A percentile compares a stretch with the other conserved stretches of the same genome.
These are phyloP conservation scores for Dillenia suffruticosa DNA, from an alignment of 164 flowering plant species.

Conservation along the genomic window DNA sequence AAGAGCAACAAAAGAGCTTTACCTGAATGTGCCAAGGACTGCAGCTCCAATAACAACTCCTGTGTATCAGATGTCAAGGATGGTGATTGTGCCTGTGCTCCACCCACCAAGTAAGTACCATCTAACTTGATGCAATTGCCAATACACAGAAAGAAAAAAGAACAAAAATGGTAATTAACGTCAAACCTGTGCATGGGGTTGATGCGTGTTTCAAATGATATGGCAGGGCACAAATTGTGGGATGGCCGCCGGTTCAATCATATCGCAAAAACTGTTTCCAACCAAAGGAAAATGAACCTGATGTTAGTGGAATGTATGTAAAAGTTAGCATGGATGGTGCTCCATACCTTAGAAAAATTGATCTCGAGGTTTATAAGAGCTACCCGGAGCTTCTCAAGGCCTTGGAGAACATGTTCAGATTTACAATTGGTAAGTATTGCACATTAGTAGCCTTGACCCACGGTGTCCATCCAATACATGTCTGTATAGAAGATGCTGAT, in stretches of 20 bases:
- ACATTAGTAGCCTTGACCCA: too few relatives aligned
- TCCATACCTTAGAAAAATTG: slow-evolving; percentile 78
- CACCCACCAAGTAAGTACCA: slow-evolving; percentile 50
- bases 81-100: slow-evolving; percentile 28
- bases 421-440: slow-evolving; percentile 41
- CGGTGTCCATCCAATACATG: background rate
- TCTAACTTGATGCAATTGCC: background rate
- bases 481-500: slow-evolving; percentile 3
- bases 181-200: background rate
- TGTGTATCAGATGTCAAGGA: slow-evolving; percentile 17
- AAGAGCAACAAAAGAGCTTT: slow-evolving; percentile 48
- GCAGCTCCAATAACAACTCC: slow-evolving; percentile 17
- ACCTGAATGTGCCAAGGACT: slow-evolving; percentile 24
- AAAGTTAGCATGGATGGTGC: slow-evolving; percentile 91
- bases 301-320: slow-evolving; percentile 40
- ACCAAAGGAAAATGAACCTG: slow-evolving; percentile 33
- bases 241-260: slow-evolving; percentile 86
- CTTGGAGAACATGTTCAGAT: slow-evolving; percentile 64
- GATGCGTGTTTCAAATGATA: background rate
- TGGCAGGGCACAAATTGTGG: slow-evolving; percentile 68
- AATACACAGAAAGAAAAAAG: background rate
- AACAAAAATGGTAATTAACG: background rate
- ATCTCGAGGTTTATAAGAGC: slow-evolving; percentile 52
- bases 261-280: slow-evolving; percentile 52
- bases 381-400: slow-evolving; percentile 62